Percentiles rank a stretch among this genome's conserved stretches.
Evolutionary conservation across 768 basidiomycete species (phyloP).

Genomic region (Sporobolomyces roseus): DNA sequence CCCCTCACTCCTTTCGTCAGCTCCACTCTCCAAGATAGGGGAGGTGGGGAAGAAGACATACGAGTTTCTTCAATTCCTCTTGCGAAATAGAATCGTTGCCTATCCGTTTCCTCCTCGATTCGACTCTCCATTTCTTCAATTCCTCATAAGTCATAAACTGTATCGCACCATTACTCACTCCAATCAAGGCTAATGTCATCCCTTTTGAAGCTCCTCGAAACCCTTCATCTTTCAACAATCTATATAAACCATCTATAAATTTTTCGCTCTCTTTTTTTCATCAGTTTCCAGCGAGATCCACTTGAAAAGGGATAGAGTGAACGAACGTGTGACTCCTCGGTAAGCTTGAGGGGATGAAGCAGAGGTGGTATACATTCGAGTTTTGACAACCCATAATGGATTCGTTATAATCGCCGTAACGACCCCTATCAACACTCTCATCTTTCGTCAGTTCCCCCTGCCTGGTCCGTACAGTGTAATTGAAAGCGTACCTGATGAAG

Average conservation of each 20-base stretch:
- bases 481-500: constrained; percentile 96
- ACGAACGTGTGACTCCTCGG: constrained; percentile 51
- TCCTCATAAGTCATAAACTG: constrained; percentile 97
- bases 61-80: constrained; percentile 76
- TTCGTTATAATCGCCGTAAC: constrained; percentile 91
- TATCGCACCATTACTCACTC: constrained; percentile 87
- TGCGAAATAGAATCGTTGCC: constrained; percentile 50
- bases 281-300: background rate
- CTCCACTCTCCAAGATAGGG: background rate
- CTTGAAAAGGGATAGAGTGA: background rate
- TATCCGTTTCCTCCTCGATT: constrained; percentile 22
- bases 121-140: constrained; percentile 82
- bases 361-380: constrained; percentile 86
- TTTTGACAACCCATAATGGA: constrained; percentile 96
- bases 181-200: constrained; percentile 78
- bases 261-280: background rate
- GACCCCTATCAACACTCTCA: constrained; percentile 73
- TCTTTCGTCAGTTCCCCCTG: background rate
- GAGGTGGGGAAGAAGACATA: constrained; percentile 50
- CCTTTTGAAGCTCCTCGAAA: constrained; percentile 77
- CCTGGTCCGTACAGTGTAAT: constrained; percentile 47
- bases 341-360: constrained; percentile 68
- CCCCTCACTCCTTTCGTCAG: background rate
- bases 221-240: constrained; percentile 71
- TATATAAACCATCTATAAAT: constrained; percentile 62